Evolutionary conservation across 1,139 yeast species (phyloP).

Genomic region (Nadsonia starkeyi-henricii): DNA sequence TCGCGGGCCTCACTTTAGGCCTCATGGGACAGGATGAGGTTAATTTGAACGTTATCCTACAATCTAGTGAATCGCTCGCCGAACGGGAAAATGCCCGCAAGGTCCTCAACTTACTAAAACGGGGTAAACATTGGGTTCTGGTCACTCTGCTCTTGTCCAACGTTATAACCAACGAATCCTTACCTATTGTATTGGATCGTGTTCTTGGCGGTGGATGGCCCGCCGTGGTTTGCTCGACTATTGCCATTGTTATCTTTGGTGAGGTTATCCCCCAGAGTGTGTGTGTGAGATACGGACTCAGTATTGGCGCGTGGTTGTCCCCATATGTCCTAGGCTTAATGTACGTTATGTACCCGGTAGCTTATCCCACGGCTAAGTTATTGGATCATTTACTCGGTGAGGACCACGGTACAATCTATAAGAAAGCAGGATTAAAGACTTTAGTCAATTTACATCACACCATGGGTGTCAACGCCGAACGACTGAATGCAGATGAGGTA

Average conservation of each 20-base stretch:
- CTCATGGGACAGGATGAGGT: constrained; percentile 98
- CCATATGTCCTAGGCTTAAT: constrained; percentile 77
- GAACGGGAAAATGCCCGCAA: constrained; percentile 64
- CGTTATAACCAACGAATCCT: constrained; percentile 88
- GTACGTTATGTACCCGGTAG: constrained; percentile 86
- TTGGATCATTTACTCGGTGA: constrained; percentile 80
- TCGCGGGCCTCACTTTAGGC: constrained; percentile 90
- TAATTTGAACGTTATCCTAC: constrained; percentile 35
- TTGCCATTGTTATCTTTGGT: constrained; percentile 85
- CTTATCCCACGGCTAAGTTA: constrained; percentile 76
- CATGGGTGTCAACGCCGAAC: constrained; percentile 67
- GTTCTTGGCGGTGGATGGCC: constrained; percentile 97
- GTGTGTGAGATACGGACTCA: constrained; percentile 83
- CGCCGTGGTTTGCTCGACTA: constrained; percentile 87
- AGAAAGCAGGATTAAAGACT: constrained; percentile 84
- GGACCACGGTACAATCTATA: constrained; percentile 91
- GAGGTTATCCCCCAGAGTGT: constrained; percentile 92
- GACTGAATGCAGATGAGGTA: constrained; percentile 88
- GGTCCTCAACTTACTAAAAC: constrained; percentile 57
- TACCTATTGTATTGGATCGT: constrained; percentile 86
- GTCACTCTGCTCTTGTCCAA: constrained; percentile 70
- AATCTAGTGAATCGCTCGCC: constrained; percentile 31
- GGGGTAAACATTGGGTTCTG: constrained; percentile 96
- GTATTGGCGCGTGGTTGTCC: constrained; percentile 80
- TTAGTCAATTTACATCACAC: constrained; percentile 85